Percentiles rank a stretch among this genome's conserved stretches.
These are phyloP conservation scores for Suillus discolor DNA, from an alignment of 768 basidiomycete species.

Conservation along the genomic window DNA sequence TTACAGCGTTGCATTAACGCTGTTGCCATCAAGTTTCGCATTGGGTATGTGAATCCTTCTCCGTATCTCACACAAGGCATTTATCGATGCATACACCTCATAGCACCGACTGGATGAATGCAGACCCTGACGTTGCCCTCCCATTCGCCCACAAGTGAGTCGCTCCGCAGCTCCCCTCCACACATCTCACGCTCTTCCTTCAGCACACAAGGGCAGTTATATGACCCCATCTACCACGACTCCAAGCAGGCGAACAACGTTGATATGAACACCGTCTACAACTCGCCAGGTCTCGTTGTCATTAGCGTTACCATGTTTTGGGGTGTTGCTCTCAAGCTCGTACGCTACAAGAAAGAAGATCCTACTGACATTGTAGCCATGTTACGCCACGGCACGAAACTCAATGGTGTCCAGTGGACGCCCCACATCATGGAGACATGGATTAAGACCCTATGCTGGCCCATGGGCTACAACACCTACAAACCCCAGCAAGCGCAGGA, in stretches of 20 bases:
- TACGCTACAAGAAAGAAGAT: constrained; percentile 65
- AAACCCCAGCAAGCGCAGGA: constrained; percentile 44
- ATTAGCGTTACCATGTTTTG: constrained; percentile 71
- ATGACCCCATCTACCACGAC: constrained; percentile 65
- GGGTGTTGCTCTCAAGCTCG: constrained; percentile 73
- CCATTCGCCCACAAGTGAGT: constrained; percentile 67
- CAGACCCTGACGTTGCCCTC: constrained; percentile 70
- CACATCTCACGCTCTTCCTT: constrained; percentile 7
- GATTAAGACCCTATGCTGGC: constrained; percentile 58
- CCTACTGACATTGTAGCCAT: constrained; percentile 68
- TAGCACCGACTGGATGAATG: constrained; percentile 73
- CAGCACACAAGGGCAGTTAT: constrained; percentile 31
- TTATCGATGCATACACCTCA: not conserved
- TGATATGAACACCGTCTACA: constrained; percentile 57
- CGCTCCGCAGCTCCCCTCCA: constrained; percentile 8
- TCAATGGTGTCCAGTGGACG: constrained; percentile 59
- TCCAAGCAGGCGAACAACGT: constrained; percentile 54
- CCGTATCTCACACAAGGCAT: not conserved
- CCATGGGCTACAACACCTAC: constrained; percentile 62
- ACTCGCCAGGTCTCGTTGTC: constrained; percentile 53
- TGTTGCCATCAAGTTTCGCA: constrained; percentile 50
- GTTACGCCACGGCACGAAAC: constrained; percentile 58
- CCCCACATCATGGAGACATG: constrained; percentile 54
- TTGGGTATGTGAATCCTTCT: constrained; percentile 41
- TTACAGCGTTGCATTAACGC: constrained; percentile 56